Conservation (phyloP, 2,329 filamentous ascomycete genomes). For the Microdochium bolleyi region DNA sequence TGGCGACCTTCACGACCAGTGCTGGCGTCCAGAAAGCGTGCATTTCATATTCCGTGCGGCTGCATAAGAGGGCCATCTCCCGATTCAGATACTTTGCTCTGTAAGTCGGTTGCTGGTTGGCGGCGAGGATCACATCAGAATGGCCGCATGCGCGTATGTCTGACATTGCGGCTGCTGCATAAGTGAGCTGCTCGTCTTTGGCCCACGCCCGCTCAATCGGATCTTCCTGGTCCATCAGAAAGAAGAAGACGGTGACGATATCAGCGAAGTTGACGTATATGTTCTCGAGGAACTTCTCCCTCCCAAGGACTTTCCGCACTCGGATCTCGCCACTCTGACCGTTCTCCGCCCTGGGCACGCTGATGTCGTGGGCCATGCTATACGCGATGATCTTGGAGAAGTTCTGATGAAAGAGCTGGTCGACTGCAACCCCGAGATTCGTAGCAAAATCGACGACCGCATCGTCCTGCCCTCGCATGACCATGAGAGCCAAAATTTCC, state of each 20-base stretch:
- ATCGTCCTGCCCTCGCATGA: constrained; percentile 70
- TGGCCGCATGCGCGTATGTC: constrained; percentile 63
- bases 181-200: constrained; percentile 47
- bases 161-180: constrained; percentile 56
- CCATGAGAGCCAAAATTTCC: constrained; percentile 71
- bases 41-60: constrained; percentile 58
- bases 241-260: constrained; percentile 69
- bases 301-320: constrained; percentile 62
- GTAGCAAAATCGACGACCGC: constrained; percentile 53
- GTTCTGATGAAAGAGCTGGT: constrained; percentile 53
- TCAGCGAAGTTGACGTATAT: constrained; percentile 66
- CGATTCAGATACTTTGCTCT: constrained; percentile 67
- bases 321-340: constrained; percentile 53
- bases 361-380: constrained; percentile 69
- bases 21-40: constrained; percentile 66
- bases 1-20: constrained; percentile 64
- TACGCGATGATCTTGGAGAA: constrained; percentile 81
- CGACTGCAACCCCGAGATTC: constrained; percentile 43
- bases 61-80: constrained; percentile 72
- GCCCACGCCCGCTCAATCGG: constrained; percentile 60
- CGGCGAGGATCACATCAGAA: constrained; percentile 58
- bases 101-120: constrained; percentile 83
- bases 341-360: constrained; percentile 27
- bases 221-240: constrained; percentile 70
- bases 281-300: constrained; percentile 52